Evolutionary conservation across 805 yeast species (phyloP), one percentile per base, ranked within the genome.

Genomic region (Lipomyces yamanashiensis): DNA sequence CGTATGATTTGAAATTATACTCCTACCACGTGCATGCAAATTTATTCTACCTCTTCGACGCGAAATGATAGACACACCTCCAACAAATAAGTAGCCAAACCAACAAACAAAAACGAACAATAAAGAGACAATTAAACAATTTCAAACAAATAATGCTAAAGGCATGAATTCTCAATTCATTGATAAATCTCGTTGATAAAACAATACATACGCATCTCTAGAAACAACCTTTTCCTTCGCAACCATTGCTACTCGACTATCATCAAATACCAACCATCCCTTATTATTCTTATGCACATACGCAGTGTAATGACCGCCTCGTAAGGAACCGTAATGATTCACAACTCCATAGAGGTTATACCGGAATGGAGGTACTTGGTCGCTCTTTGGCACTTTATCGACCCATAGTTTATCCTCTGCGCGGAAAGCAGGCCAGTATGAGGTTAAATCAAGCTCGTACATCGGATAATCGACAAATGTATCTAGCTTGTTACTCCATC

Each of bases 261-360:
- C 97, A 74, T 92, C 97, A 74, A 87, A 92, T 65, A 86, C 84
- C 71, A 89, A 85, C 97, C 97, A 92, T 1, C 86, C 88, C 78
- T 78, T 45, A 72, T 75, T 73, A 33, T 85, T 86, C 71, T 90
- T 90, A 72, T 85, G 78, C 4, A 90, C 93, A 72, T 80, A 89
- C 0, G 96, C 79, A 0, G 97, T 92, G 75, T 92, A 92, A 75
- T 92, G 98, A 0, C 98, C 98, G 8, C 92, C 89, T 48, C 86
- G 83, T 44, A 92, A 79, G 45, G 88, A 86, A 12, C 98, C 98
- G 66, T 78, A 85, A 75, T 92, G 98, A 68, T 90, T 86, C 15
- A 90, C 90, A 1, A 92, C 96, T 0, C 89, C 96, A 71, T 84
- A 88, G 23, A 92, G 75, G 65, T 84, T 84, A 74, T 92, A 92